Evolutionary conservation across 1,284 basidiomycete genomes (phyloP), one percentile per base, ranked within the genome.

Genomic region (Malassezia sympodialis): DNA sequence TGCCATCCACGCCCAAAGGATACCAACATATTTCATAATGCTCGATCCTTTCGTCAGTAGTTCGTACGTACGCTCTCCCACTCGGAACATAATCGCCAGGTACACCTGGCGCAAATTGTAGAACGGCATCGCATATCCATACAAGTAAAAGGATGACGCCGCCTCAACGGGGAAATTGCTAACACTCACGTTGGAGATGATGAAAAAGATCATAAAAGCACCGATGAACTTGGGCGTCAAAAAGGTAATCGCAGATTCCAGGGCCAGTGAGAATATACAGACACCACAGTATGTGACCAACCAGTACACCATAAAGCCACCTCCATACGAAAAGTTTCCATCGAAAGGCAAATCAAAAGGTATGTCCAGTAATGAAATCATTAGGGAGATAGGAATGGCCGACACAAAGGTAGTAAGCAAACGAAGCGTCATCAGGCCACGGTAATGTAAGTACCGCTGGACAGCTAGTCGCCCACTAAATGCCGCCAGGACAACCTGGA

Each of bases 261-360:
- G 61, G 12, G 49, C 54, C 11, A 70, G 51, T 17, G 65, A 67
- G 21, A 66, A 53, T 2, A 72, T 62, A 51, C 56, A 43, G 62
- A 72, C 66, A 24, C 65, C 70, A 23, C 50, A 34, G 49, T 65
- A 66, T 1, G 68, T 63, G n/a, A 55, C 46, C 31, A 39, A 32
- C 63, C 64, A 71, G 56, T 61, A 73, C 1, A 47, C 58, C 65
- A 73, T 68, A 53, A 73, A 67, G 2, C 70, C 70, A 2, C 59
- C 68, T 8, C 66, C 70, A 50, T 69, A 68, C 45, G 59, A 51
- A 43, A 65, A 61, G 5, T 51, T 56, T 24, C 60, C 58, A 14
- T 59, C 66, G 42, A 61, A 73, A 8, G 65, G 53, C 14, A 73
- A 40, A 12, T 69, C 32, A 58, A 73, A 73, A 6, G 70, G 56